phyloP scores from a whole-genome alignment of 2,329 filamentous ascomycete genomes.

The Cladosporium sp. region DNA sequence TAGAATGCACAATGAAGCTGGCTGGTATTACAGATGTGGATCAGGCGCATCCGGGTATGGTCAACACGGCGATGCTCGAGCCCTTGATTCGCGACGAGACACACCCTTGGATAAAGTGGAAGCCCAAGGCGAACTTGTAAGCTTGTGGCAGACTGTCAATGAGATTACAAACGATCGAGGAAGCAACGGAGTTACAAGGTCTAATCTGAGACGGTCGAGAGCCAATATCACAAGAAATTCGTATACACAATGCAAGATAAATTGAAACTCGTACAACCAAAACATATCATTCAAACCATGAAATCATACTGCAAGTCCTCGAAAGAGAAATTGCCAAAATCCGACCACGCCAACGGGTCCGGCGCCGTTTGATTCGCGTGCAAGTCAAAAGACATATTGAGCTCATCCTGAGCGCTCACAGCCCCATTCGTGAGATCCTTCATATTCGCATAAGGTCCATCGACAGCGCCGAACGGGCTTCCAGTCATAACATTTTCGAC shows the following conservation, averaged over 20 bases:
- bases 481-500: constrained; percentile 14
- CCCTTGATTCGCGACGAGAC: constrained; percentile 19
- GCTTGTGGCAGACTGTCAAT: not conserved
- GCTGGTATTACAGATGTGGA: constrained; percentile 55
- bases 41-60: constrained; percentile 54
- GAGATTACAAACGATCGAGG: too few relatives aligned
- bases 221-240: too few relatives aligned
- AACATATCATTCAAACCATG: not conserved
- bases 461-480: constrained; percentile 18
- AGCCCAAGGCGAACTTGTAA: constrained; percentile 18
- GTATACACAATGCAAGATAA: too few relatives aligned
- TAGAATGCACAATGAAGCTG: constrained; percentile 61
- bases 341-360: not conserved
- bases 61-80: constrained; percentile 40
- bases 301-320: constrained; percentile 2
- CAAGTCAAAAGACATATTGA: not conserved
- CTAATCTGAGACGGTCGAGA: too few relatives aligned
- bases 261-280: too few relatives aligned
- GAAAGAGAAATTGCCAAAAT: constrained; percentile 2
- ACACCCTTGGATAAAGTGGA: constrained; percentile 24
- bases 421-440: not conserved
- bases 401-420: not conserved
- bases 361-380: not conserved
- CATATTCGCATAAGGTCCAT: not conserved
- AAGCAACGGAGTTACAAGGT: too few relatives aligned